Conservation (phyloP, 192 early-diverging fungal species). For the Coemansia sp. region DNA sequence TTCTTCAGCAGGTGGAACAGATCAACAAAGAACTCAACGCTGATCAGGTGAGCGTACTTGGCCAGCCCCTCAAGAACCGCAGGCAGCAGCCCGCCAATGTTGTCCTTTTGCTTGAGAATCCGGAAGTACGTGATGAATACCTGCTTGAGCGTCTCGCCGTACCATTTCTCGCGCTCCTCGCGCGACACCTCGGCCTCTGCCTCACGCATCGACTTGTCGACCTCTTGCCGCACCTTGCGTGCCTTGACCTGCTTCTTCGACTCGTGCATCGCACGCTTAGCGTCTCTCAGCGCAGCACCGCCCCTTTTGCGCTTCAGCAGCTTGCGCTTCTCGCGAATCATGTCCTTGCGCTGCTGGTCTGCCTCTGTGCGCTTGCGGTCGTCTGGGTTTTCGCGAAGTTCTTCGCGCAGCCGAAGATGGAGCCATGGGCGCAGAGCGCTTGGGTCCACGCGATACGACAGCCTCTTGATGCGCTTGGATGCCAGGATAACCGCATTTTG, state of each 20-base stretch:
- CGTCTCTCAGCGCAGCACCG: slow-evolving; percentile 40
- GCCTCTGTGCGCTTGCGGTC: slow-evolving; percentile 57
- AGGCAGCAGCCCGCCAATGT: slow-evolving; percentile 63
- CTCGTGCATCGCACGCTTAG: slow-evolving; percentile 60
- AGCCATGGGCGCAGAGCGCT: slow-evolving; percentile 72
- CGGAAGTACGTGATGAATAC: slow-evolving; percentile 95
- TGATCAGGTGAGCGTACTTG: slow-evolving; percentile 93
- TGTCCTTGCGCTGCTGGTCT: slow-evolving; percentile 56
- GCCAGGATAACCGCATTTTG: slow-evolving; percentile 86
- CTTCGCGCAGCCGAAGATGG: slow-evolving; percentile 80
- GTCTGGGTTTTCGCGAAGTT: slow-evolving; percentile 62
- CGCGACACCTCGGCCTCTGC: slow-evolving; percentile 85
- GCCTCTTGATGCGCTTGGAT: slow-evolving; percentile 80
- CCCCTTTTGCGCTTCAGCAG: slow-evolving; percentile 40
- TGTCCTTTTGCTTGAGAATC: slow-evolving; percentile 82
- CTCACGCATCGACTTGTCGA: slow-evolving; percentile 67
- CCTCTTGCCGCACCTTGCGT: slow-evolving; percentile 45
- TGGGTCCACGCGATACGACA: slow-evolving; percentile 70
- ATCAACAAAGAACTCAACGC: slow-evolving; percentile 93
- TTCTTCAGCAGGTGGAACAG: slow-evolving; percentile 80
- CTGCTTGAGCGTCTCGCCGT: slow-evolving; percentile 91
- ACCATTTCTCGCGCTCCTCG: slow-evolving; percentile 80
- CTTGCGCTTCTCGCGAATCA: slow-evolving; percentile 38
- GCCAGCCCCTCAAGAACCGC: slow-evolving; percentile 63
- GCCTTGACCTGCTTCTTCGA: slow-evolving; percentile 75